Evolutionary conservation across 352 stramenopile species (phyloP).

Genomic region (Thraustochytrium striatum): DNA sequence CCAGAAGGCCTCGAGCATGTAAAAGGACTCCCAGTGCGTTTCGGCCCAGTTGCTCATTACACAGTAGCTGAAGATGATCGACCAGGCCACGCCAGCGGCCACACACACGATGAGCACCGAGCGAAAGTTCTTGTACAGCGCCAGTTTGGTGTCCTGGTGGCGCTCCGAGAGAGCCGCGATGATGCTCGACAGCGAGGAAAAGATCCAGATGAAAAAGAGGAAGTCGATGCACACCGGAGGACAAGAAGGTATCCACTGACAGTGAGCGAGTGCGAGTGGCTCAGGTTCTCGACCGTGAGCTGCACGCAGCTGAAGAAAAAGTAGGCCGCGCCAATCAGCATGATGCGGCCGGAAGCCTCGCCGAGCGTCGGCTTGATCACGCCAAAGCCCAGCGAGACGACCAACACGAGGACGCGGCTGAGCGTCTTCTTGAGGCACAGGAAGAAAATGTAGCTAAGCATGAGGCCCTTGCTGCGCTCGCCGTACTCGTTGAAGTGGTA

Average conservation of each 20-base stretch:
- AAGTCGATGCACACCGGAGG: slow-evolving; percentile 34
- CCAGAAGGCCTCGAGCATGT: slow-evolving; percentile 44
- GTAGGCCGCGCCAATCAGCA: slow-evolving; percentile 1
- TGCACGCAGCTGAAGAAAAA: slow-evolving; percentile 27
- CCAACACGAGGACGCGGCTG: slow-evolving; percentile 39
- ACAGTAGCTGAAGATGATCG: slow-evolving; percentile 24
- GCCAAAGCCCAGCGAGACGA: slow-evolving; percentile 42
- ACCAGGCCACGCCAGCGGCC: neutral
- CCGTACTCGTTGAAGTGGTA: slow-evolving; percentile 43
- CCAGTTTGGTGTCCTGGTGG: slow-evolving; percentile 29
- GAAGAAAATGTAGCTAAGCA: slow-evolving; percentile 29
- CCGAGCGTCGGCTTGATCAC: slow-evolving; percentile 17
- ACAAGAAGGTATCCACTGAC: slow-evolving; percentile 28
- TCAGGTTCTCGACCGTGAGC: slow-evolving; percentile 2
- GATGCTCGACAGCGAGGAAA: slow-evolving; percentile 6
- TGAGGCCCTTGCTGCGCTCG: slow-evolving; percentile 27
- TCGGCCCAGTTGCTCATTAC: slow-evolving; percentile 18
- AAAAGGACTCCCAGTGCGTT: slow-evolving; percentile 32
- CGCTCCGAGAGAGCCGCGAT: neutral
- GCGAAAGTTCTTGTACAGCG: slow-evolving; percentile 20
- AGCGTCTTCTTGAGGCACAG: slow-evolving; percentile 40
- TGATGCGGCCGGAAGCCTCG: slow-evolving; percentile 23
- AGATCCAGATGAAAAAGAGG: slow-evolving; percentile 38
- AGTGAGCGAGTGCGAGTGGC: slow-evolving; percentile 3
- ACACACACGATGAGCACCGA: neutral